Evolutionary conservation across 106 monocot genomes (phyloP).

Genomic region (Amphibolis antarctica): DNA sequence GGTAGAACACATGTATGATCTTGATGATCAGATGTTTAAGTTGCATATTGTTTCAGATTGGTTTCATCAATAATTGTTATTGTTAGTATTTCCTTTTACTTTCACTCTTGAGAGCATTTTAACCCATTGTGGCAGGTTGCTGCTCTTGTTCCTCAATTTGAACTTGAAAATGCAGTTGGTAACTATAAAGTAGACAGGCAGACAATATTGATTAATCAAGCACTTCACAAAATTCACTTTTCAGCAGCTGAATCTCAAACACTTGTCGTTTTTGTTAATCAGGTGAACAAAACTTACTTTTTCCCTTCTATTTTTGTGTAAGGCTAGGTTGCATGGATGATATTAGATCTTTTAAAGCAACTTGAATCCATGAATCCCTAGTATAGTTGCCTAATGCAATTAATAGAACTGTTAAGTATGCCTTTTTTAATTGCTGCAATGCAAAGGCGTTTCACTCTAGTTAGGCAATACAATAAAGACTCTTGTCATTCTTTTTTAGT

Average conservation of each 20-base stretch:
- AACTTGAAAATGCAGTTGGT: constrained; percentile 38
- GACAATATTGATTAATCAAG: constrained; percentile 56
- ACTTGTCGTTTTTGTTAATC: constrained; percentile 77
- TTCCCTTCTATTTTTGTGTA: neutral
- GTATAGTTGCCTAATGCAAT: too few species aligned
- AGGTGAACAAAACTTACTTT: constrained; percentile 24
- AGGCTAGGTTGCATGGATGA: too few species aligned
- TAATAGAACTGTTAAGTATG: too few species aligned
- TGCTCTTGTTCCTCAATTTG: constrained; percentile 63
- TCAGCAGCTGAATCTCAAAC: constrained; percentile 51
- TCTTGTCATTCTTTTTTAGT: too few species aligned
- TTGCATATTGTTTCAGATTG: neutral
- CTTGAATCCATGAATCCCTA: too few species aligned
- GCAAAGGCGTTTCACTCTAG: too few species aligned
- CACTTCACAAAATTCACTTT: constrained; percentile 71
- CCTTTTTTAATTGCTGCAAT: too few species aligned
- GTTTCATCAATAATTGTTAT: neutral
- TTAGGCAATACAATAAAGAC: too few species aligned
- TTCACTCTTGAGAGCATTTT: constrained; percentile 1
- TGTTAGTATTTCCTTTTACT: neutral
- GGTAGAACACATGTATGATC: too few species aligned
- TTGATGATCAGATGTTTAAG: neutral
- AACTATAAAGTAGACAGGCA: constrained; percentile 28
- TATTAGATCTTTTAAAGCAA: too few species aligned
- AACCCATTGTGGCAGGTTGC: constrained; percentile 37